Evolutionary conservation across 257 asterid genomes (phyloP).

Genomic region (Solanum microdontum): DNA sequence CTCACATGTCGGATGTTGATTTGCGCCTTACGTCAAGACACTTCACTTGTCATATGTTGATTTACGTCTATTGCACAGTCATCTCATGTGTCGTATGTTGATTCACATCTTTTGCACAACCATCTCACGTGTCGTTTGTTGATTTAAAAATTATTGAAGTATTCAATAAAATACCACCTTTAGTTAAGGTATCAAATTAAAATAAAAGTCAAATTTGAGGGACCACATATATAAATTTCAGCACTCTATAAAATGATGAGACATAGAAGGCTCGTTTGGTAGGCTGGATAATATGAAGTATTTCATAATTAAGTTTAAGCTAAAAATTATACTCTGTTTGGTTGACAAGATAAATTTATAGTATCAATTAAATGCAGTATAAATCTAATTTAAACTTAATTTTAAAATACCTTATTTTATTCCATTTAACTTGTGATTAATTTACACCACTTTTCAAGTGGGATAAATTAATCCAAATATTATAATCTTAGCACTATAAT

Average conservation of each 20-base stretch:
- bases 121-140: too few species aligned
- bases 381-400: not conserved
- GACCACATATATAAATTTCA: not conserved
- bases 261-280: not conserved
- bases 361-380: not conserved
- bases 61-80: too few species aligned
- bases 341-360: not conserved
- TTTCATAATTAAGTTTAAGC: not conserved
- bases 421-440: not conserved
- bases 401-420: not conserved
- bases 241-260: not conserved
- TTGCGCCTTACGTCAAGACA: not conserved
- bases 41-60: too few species aligned
- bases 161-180: not conserved
- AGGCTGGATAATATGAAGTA: not conserved
- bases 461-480: not conserved
- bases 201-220: not conserved
- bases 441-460: not conserved
- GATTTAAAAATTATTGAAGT: not conserved
- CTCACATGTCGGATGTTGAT: not conserved
- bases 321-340: not conserved
- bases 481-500: not conserved
- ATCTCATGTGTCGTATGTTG: too few species aligned
- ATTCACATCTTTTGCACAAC: too few species aligned
- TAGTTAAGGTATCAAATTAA: not conserved